phyloP scores from a whole-genome alignment of 371 early-diverging fungal species.

The Circinella umbellata region DNA sequence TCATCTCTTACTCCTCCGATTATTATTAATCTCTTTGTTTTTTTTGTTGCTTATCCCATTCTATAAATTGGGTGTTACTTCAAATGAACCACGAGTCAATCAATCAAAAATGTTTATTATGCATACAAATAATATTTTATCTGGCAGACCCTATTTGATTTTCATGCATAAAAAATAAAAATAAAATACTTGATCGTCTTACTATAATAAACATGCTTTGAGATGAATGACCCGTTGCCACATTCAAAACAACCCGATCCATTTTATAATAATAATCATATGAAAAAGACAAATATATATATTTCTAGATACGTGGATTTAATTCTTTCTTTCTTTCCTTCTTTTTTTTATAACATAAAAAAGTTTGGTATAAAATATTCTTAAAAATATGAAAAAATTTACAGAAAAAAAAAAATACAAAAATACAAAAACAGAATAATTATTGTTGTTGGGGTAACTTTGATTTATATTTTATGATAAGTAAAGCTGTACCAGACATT shows the following conservation, averaged over 20 bases:
- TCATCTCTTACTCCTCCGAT: too few species aligned
- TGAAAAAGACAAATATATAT: too few species aligned
- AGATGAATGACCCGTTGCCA: too few species aligned
- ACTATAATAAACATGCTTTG: background rate
- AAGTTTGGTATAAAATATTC: too few species aligned
- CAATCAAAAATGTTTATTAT: background rate
- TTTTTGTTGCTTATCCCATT: too few species aligned
- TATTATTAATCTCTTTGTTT: too few species aligned
- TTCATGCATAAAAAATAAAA: background rate
- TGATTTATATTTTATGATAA: background rate
- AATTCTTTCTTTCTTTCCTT: too few species aligned
- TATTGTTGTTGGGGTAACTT: constrained; percentile 7
- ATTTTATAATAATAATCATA: too few species aligned
- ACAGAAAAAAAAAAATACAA: too few species aligned
- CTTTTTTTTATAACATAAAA: background rate
- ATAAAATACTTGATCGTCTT: background rate
- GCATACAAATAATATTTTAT: background rate
- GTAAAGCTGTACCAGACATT: constrained; percentile 1
- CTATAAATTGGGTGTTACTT: background rate
- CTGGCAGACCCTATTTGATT: background rate
- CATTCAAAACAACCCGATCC: too few species aligned
- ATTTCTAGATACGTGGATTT: too few species aligned
- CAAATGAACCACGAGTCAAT: background rate
- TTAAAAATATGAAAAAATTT: too few species aligned
- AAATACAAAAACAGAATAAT: background rate